phyloP scores from a whole-genome alignment of 192 early-diverging fungal genomes.

The Jimgerdemannia flammicorona region DNA sequence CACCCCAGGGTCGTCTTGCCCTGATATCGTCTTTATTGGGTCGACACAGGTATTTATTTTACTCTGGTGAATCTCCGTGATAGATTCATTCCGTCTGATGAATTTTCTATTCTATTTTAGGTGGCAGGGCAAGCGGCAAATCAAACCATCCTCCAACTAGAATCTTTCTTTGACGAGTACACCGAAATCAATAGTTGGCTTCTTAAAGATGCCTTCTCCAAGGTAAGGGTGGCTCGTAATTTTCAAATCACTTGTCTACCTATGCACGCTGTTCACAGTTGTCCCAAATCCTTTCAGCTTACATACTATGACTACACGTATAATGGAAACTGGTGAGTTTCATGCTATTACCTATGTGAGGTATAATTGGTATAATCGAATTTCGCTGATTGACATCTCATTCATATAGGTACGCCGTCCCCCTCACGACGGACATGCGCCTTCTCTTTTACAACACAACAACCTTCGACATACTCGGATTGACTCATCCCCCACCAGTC shows the following conservation, averaged over 20 bases:
- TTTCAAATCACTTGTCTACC: background rate
- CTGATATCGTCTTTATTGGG: conserved; percentile 12
- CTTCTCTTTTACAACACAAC: conserved; percentile 13
- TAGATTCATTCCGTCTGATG: background rate
- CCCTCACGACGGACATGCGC: conserved; percentile 8
- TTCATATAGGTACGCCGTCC: conserved; percentile 9
- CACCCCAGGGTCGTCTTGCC: conserved; percentile 1
- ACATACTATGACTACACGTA: conserved; percentile 12
- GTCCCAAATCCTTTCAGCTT: background rate
- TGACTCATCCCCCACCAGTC: conserved; percentile 9
- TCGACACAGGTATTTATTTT: conserved; percentile 10
- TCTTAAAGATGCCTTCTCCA: conserved; percentile 6
- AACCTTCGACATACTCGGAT: conserved; percentile 5
- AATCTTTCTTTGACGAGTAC: conserved; percentile 9
- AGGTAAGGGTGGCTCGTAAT: background rate
- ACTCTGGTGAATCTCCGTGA: background rate
- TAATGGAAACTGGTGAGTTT: conserved; percentile 8
- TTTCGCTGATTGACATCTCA: background rate
- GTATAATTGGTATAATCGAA: background rate
- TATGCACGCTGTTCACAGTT: too few species aligned
- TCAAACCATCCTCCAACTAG: conserved; percentile 3
- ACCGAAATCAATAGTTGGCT: conserved; percentile 2
- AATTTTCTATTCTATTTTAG: conserved; percentile 1
- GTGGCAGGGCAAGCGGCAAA: conserved; percentile 9
- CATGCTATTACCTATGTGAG: background rate